Percentiles rank a stretch among this genome's conserved stretches.
These are phyloP conservation scores for Penstemon newberryi DNA, from an alignment of 257 asterid species.

Conservation along the genomic window DNA sequence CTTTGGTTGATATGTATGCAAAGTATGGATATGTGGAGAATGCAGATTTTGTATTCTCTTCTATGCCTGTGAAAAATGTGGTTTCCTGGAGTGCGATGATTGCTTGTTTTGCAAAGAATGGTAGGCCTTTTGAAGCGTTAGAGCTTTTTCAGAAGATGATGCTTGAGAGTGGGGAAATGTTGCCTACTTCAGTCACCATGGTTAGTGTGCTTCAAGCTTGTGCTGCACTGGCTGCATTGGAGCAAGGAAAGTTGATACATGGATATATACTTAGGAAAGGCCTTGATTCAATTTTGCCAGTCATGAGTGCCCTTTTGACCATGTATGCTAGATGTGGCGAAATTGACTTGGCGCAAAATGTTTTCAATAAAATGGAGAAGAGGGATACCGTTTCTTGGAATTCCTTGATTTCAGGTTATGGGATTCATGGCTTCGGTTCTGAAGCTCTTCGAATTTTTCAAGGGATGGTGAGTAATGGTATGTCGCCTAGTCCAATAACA, in stretches of 20 bases:
- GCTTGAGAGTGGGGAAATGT: constrained; percentile 42
- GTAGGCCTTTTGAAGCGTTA: constrained; percentile 64
- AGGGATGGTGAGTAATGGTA: constrained; percentile 63
- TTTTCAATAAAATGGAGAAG: constrained; percentile 65
- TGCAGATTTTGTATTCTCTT: constrained; percentile 55
- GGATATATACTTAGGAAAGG: constrained; percentile 76
- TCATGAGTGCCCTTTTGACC: constrained; percentile 68
- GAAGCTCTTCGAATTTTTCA: constrained; percentile 55
- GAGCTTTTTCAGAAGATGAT: constrained; percentile 68
- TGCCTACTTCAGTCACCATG: constrained; percentile 94
- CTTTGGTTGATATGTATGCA: constrained; percentile 79
- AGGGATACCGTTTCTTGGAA: constrained; percentile 83
- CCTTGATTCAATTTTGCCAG: constrained; percentile 76
- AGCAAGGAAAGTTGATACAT: constrained; percentile 85
- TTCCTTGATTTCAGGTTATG: constrained; percentile 78
- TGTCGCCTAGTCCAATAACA: constrained; percentile 69
- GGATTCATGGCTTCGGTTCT: constrained; percentile 69
- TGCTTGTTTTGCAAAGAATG: constrained; percentile 73
- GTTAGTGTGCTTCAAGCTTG: constrained; percentile 92
- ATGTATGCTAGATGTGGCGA: constrained; percentile 89
- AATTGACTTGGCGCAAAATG: constrained; percentile 47
- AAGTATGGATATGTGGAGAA: constrained; percentile 58
- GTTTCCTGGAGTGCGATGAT: constrained; percentile 97
- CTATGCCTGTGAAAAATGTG: constrained; percentile 67
- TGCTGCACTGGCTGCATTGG: constrained; percentile 72